Base-by-base conservation (phyloP, 495 filamentous ascomycete species). In the Viridothelium virens region DNA sequence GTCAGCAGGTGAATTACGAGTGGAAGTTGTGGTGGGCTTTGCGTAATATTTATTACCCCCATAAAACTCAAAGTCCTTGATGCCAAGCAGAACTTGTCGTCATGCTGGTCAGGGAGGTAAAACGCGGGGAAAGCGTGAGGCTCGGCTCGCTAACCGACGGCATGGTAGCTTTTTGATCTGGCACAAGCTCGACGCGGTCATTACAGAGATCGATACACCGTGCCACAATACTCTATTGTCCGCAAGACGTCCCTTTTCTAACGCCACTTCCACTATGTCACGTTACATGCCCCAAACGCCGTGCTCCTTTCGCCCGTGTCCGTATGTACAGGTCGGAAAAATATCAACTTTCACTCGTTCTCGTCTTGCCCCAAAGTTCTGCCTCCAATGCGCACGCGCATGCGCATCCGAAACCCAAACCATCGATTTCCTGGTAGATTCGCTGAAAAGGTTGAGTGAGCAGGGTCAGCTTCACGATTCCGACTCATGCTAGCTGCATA, bases 401-500 rank as follows among this genome's bases (percentile, higher is more conserved):
- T 59, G 18, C 53, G 53, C 53, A 63, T 63, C 11, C 61, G 61
- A 63, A 63, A 41, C 10, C 61, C 61, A 41, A 63, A 63, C 37
- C 61, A 39, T 33, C 34, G 9, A 31, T 37, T 37, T 37, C 38
- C 61, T 3, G 53, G 53, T 9, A 59, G 31, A 36, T 59, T 11
- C 6, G 53, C 36, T 7, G 53, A 59, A 59, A 59, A 59, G 31
- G 53, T 59, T 7, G 53, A 59, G 31, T 34, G 41, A 63, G 61
- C n/a, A 25, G 61, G 12, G 3, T 10, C 61, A 33, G 38, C 38
- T 14, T 41, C 33, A 6, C 61, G 38, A n/a, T 41, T 37, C 5
- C 31, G 63, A 16, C 44, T 63, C 39, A 61, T 64, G 36, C 79
- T 77, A 62, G 83, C 77, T 62, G 77, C 76, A 78, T 85, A 90